phyloP scores from a whole-genome alignment of 1,139 yeast species.

The Pneumocystis carinii region DNA sequence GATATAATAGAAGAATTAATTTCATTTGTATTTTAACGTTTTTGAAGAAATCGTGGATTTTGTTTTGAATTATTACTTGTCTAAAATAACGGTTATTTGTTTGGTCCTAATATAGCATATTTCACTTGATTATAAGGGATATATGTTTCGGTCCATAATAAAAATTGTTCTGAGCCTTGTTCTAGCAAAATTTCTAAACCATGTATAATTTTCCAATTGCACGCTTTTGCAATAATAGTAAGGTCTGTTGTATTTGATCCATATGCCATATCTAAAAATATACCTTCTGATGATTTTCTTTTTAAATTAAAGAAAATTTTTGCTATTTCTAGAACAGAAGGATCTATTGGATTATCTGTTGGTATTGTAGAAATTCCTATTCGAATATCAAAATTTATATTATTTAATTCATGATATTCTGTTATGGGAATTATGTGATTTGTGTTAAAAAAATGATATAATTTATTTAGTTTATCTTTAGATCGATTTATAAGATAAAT shows the following conservation, averaged over 20 bases:
- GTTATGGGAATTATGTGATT: conserved; percentile 40
- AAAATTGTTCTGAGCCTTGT: conserved; percentile 83
- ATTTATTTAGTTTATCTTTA: conserved; percentile 41
- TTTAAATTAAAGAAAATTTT: conserved; percentile 7
- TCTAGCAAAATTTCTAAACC: conserved; percentile 85
- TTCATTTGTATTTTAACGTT: not conserved
- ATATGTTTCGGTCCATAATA: conserved; percentile 50
- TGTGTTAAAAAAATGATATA: conserved; percentile 44
- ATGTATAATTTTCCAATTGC: conserved; percentile 57
- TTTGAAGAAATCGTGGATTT: not conserved
- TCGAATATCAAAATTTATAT: conserved; percentile 29
- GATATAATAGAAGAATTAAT: not conserved
- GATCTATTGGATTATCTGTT: conserved; percentile 64
- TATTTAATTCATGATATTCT: conserved; percentile 13
- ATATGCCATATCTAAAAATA: conserved; percentile 81
- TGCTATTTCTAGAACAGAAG: conserved; percentile 32
- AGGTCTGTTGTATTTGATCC: conserved; percentile 75
- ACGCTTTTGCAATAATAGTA: conserved; percentile 57
- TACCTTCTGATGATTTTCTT: conserved; percentile 20
- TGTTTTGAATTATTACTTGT: not conserved
- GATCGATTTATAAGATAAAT: conserved; percentile 80
- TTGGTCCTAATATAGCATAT: not conserved
- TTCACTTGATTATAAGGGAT: conserved; percentile 24
- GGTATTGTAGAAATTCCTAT: conserved; percentile 79
- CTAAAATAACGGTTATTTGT: not conserved